Conservation (phyloP, 2,329 filamentous ascomycete species). For the Seiridium cupressi region DNA sequence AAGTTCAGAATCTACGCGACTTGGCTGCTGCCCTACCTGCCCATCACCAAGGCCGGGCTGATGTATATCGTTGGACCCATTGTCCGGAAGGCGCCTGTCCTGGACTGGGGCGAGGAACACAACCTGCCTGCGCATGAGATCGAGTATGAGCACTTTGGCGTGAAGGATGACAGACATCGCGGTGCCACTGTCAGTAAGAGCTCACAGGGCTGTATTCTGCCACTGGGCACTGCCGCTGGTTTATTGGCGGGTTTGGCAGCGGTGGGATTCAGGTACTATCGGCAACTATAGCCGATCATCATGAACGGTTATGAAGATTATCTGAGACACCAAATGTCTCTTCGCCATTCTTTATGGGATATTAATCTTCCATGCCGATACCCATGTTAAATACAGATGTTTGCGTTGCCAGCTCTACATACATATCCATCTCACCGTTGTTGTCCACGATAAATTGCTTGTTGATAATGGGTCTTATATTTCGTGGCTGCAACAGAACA, state of each 20-base stretch:
- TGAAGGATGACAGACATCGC: neutral
- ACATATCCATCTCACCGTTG: too few relatives aligned
- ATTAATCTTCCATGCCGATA: too few relatives aligned
- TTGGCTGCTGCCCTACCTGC: neutral
- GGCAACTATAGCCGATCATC: neutral
- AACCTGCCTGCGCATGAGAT: neutral
- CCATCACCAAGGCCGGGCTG: neutral
- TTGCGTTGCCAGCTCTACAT: too few relatives aligned
- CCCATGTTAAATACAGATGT: too few relatives aligned
- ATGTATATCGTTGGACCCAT: slow-evolving; percentile 1
- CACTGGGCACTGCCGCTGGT: neutral
- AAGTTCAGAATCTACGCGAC: neutral
- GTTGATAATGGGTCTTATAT: too few relatives aligned
- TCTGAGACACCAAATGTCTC: too few relatives aligned
- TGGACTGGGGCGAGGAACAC: neutral
- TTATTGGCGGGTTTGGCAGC: neutral
- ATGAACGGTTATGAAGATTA: too few relatives aligned
- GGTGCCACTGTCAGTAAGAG: neutral
- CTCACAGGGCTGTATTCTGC: neutral
- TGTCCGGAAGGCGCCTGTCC: neutral
- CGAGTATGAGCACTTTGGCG: neutral
- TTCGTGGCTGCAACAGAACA: too few relatives aligned
- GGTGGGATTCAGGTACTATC: neutral
- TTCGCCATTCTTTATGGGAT: too few relatives aligned
- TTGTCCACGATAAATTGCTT: too few relatives aligned